A percentile compares a stretch with the other conserved stretches of the same genome.
Conservation (phyloP, 2,329 filamentous ascomycete species). For the Trichoderma simmonsii region DNA sequence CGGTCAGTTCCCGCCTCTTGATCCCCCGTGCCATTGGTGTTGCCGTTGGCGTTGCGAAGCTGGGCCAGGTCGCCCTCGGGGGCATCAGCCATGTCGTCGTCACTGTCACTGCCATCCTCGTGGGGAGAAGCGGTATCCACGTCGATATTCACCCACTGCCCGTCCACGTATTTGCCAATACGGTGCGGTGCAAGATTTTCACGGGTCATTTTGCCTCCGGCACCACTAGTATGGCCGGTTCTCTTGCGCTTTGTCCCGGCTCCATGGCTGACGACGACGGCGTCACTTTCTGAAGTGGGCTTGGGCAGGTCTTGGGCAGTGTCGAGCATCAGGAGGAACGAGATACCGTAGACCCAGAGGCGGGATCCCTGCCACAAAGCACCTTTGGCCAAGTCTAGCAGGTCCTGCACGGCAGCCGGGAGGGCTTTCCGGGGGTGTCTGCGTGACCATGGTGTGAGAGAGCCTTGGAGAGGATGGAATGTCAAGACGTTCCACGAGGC, state of each 20-base stretch:
- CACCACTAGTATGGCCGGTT: conserved; percentile 45
- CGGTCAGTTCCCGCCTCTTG: conserved; percentile 27
- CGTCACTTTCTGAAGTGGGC: conserved; percentile 29
- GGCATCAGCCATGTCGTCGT: conserved; percentile 38
- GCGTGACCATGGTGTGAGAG: conserved; percentile 79
- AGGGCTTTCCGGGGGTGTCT: conserved; percentile 74
- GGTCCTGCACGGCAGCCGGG: conserved; percentile 68
- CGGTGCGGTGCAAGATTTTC: conserved; percentile 45
- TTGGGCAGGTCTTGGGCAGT: conserved; percentile 64
- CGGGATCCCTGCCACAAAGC: conserved; percentile 77
- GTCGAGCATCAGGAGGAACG: conserved; percentile 92
- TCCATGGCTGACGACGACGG: conserved; percentile 25
- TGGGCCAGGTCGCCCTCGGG: conserved; percentile 34
- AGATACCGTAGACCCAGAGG: conserved; percentile 82
- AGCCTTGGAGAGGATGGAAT: conserved; percentile 74
- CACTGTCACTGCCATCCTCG: conserved; percentile 34
- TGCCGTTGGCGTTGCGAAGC: conserved; percentile 31
- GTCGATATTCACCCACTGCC: conserved; percentile 40
- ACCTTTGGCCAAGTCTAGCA: conserved; percentile 79
- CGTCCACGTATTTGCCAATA: conserved; percentile 39
- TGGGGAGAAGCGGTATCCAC: conserved; percentile 39
- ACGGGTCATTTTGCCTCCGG: conserved; percentile 50
- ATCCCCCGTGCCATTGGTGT: conserved; percentile 22
- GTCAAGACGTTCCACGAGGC: conserved; percentile 66
- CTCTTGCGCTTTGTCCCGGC: conserved; percentile 54